Evolutionary conservation across 306 rosid genomes (phyloP).

Genomic region (Corylus heterophylla): DNA sequence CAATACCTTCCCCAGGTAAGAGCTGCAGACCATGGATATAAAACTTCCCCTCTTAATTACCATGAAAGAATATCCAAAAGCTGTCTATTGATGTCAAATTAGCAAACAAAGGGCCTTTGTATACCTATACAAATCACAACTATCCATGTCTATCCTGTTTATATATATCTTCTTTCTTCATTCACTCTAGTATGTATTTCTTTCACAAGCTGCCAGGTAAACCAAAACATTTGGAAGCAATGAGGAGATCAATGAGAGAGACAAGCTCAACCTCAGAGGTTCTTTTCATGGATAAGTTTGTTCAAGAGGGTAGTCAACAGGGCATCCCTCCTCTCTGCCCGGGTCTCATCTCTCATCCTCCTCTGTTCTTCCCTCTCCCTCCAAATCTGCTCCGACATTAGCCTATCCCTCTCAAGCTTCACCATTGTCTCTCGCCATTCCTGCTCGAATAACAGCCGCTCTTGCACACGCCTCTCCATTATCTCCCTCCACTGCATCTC

Average conservation of each 20-base stretch:
- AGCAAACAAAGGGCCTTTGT: conserved; percentile 6
- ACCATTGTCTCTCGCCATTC: conserved; percentile 84
- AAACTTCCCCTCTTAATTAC: neutral
- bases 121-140: conserved; percentile 17
- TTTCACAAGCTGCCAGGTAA: conserved; percentile 22
- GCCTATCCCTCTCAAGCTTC: conserved; percentile 77
- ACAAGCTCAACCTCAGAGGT: conserved; percentile 30
- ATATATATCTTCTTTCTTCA: conserved; percentile 15
- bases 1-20: conserved; percentile 17
- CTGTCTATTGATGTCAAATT: conserved; percentile 6
- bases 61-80: conserved; percentile 17
- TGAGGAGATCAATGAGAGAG: conserved; percentile 21
- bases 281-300: conserved; percentile 59
- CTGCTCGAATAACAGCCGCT: conserved; percentile 68
- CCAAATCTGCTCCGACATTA: conserved; percentile 72
- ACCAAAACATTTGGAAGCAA: conserved; percentile 30
- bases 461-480: conserved; percentile 60
- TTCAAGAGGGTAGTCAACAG: conserved; percentile 70
- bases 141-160: conserved; percentile 27
- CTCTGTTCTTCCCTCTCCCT: conserved; percentile 92
- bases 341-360: conserved; percentile 69
- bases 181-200: conserved; percentile 13
- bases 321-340: conserved; percentile 83
- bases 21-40: conserved; percentile 15
- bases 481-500: conserved; percentile 90